phyloP scores from a whole-genome alignment of 768 basidiomycete genomes.

The Lactarius indigo region DNA sequence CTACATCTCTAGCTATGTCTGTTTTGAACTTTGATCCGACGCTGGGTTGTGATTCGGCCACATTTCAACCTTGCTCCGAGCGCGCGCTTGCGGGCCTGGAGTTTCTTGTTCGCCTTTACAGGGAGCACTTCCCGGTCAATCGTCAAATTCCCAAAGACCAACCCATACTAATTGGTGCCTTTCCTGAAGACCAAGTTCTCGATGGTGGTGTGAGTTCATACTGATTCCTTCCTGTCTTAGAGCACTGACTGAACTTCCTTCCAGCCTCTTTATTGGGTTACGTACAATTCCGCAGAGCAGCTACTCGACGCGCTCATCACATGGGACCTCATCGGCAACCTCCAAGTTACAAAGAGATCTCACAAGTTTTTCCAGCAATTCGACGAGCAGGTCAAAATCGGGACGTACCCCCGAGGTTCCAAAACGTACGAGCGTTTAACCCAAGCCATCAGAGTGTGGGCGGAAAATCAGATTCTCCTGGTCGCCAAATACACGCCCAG shows the following conservation, averaged over 20 bases:
- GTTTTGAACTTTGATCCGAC: slow-evolving; percentile 17
- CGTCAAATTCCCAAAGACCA: background rate
- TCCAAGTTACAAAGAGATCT: too few species aligned
- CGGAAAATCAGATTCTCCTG: slow-evolving; percentile 3
- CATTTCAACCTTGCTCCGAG: too few species aligned
- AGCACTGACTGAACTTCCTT: too few species aligned
- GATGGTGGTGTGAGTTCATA: slow-evolving; percentile 7
- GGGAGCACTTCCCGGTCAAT: slow-evolving; percentile 5
- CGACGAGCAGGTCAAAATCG: too few species aligned
- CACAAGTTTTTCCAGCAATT: too few species aligned
- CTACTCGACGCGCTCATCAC: background rate
- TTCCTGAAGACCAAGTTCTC: slow-evolving; percentile 8
- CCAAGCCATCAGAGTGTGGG: background rate
- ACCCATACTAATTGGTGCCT: slow-evolving; percentile 7
- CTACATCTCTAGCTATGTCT: background rate
- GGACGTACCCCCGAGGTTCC: too few species aligned
- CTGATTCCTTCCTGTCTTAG: too few species aligned
- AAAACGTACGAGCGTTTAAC: background rate
- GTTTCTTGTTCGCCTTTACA: slow-evolving; percentile 5
- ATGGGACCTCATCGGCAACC: too few species aligned
- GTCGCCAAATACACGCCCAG: background rate
- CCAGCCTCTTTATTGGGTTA: background rate
- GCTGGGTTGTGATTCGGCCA: slow-evolving; percentile 14
- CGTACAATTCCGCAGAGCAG: slow-evolving; percentile 10
- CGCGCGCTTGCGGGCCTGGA: slow-evolving; percentile 9